Evolutionary conservation across 2,329 filamentous ascomycete genomes (phyloP).

Genomic region (Ophiosphaerella korrae): DNA sequence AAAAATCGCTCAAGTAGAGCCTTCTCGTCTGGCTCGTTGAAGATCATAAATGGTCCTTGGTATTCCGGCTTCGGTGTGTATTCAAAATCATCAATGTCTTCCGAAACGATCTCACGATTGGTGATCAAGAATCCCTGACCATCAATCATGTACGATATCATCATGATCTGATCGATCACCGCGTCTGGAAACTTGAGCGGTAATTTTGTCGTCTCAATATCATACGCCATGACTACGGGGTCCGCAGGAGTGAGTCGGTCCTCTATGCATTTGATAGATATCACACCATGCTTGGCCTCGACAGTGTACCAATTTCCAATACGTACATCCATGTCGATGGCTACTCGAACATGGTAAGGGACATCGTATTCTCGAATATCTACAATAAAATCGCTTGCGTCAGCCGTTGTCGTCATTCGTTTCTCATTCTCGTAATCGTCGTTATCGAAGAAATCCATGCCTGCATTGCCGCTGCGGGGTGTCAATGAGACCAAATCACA

Average conservation of each 20-base stretch:
- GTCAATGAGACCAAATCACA: conserved; percentile 18
- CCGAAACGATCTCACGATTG: conserved; percentile 95
- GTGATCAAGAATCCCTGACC: conserved; percentile 97
- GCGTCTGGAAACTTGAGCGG: conserved; percentile 97
- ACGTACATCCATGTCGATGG: conserved; percentile 95
- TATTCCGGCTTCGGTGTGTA: conserved; percentile 98
- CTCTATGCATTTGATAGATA: conserved; percentile 82
- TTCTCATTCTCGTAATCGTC: conserved; percentile 81
- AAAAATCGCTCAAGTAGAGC: conserved; percentile 89
- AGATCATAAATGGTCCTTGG: conserved; percentile 92
- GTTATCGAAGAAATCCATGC: conserved; percentile 90
- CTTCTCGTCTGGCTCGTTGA: conserved; percentile 96
- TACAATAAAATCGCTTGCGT: conserved; percentile 96
- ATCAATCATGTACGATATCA: conserved; percentile 99
- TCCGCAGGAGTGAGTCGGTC: conserved; percentile 89
- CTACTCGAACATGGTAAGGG: conserved; percentile 97
- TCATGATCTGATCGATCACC: conserved; percentile 96
- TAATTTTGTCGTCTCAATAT: conserved; percentile 97
- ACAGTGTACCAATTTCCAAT: conserved; percentile 98
- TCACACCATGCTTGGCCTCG: conserved; percentile 87
- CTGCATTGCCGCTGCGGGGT: conserved; percentile 67
- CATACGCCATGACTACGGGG: conserved; percentile 97
- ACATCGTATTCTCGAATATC: conserved; percentile 99
- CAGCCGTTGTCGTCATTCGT: conserved; percentile 77
- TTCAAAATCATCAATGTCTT: conserved; percentile 97